Percentiles rank a stretch among this genome's conserved stretches.
These are phyloP conservation scores for Sophora flavescens DNA, from an alignment of 306 rosid species.

Conservation along the genomic window DNA sequence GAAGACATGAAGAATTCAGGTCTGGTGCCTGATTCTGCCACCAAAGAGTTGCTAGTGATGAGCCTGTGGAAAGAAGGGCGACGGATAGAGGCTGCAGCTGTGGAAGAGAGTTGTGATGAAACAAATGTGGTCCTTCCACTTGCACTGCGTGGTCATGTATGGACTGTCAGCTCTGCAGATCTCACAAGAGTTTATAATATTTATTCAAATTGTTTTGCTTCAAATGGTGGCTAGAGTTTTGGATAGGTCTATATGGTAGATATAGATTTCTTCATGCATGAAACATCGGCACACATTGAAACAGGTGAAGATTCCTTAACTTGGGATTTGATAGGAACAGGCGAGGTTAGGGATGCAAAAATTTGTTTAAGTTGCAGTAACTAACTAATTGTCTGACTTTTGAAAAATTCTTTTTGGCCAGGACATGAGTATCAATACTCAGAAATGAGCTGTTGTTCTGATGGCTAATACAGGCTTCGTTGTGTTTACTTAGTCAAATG, in stretches of 20 bases:
- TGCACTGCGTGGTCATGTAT: conserved; percentile 68
- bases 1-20: conserved; percentile 73
- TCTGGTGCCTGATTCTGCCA: conserved; percentile 68
- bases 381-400: neutral
- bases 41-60: conserved; percentile 82
- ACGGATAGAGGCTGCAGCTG: conserved; percentile 82
- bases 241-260: conserved; percentile 16
- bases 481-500: conserved; percentile 29
- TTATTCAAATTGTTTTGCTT: conserved; percentile 64
- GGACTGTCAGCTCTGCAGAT: conserved; percentile 80
- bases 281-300: conserved; percentile 17
- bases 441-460: conserved; percentile 18
- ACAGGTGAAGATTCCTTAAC: conserved; percentile 12
- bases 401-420: neutral
- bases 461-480: conserved; percentile 11
- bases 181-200: conserved; percentile 63
- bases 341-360: conserved; percentile 23
- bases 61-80: conserved; percentile 90
- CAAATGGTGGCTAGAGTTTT: conserved; percentile 48
- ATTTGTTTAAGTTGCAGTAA: conserved; percentile 2
- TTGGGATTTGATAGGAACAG: neutral
- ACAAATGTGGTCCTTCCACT: conserved; percentile 59
- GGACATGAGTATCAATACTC: conserved; percentile 30
- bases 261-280: conserved; percentile 28
- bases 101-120: conserved; percentile 73